Evolutionary conservation across 2,329 filamentous ascomycete genomes (phyloP), one percentile per base, ranked within the genome.

Genomic region (Rhynchosporium graminicola): DNA sequence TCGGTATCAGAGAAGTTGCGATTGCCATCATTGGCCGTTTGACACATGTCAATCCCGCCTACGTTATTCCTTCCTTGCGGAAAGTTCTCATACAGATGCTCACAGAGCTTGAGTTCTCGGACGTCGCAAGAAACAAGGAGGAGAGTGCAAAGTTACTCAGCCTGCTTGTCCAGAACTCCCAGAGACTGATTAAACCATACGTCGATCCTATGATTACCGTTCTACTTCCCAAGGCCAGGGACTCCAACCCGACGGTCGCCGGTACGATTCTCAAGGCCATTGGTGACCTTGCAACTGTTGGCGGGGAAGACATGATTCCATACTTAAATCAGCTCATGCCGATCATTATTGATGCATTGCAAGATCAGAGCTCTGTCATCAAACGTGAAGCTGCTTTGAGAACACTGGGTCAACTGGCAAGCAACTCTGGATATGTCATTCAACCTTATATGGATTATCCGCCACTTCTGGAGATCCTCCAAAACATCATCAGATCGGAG

Each of bases 371-470:
- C 68, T 97, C 94, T 3, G 88, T 91, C 52, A 82, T 87, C 51
- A 98, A 98, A 77, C 87, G 95, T 60, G 93, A 97, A 75, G 91
- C 96, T 5, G 94, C 95, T 3, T 81, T 99, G 38, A 90, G 91
- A 68, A 95, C 95, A 0, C 82, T 99, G 0, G 94, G 94, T 26
- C 93, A 98, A 74, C 80, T 99, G 60, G 92, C 95, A 5, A 96
- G 92, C 73, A 98, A 97, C 76, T 95, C 93, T 12, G 95, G 96
- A 69, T 99, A 99, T 77, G 96, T 99, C 58, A 98, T 99, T 64
- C 87, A 93, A 61, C 96, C 96, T 0, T 99, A 99, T 71, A 82
- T 94, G 54, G 93, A 99, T 64, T 97, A 98, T 70, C 95, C 96
- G 0, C 89, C 97, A 73, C 84, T 99, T 8, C 86, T 99, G 55